These are phyloP conservation scores for Rhodofomes roseus DNA, from an alignment of 1,284 basidiomycete genomes.

Conservation along the genomic window DNA sequence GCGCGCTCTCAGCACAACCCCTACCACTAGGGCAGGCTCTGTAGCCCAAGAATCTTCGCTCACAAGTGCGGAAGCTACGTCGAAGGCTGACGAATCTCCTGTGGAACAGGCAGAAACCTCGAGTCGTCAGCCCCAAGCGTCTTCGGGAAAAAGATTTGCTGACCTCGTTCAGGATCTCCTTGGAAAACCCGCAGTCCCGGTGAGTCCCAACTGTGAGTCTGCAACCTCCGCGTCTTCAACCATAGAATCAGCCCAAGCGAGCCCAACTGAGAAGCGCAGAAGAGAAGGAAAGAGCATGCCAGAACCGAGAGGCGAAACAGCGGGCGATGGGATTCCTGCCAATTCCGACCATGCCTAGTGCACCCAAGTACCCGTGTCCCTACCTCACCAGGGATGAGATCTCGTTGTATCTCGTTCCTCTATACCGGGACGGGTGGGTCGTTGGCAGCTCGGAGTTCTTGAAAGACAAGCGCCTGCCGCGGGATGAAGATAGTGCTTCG, in stretches of 20 bases:
- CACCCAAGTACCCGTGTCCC: conserved; percentile 21
- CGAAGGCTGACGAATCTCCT: too few relatives aligned
- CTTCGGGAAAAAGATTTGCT: too few relatives aligned
- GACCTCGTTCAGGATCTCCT: too few relatives aligned
- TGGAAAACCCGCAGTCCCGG: neutral
- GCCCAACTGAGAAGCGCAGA: neutral
- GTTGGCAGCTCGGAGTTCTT: conserved; percentile 14
- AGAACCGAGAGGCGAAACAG: neutral
- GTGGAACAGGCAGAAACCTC: too few relatives aligned
- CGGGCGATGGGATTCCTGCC: neutral
- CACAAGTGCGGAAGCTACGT: too few relatives aligned
- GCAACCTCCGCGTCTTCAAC: too few relatives aligned
- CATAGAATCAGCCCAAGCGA: neutral
- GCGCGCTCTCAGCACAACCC: too few relatives aligned
- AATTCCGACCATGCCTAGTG: conserved; percentile 12
- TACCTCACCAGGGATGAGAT: conserved; percentile 26
- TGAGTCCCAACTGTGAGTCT: neutral
- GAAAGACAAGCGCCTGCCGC: conserved; percentile 4
- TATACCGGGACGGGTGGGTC: conserved; percentile 33
- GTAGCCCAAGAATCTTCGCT: too few relatives aligned
- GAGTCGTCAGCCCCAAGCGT: too few relatives aligned
- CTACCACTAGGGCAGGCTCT: too few relatives aligned
- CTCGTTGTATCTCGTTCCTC: conserved; percentile 25
- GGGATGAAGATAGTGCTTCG: neutral
- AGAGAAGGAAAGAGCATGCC: neutral